Evolutionary conservation across 192 early-diverging fungal species (phyloP), one percentile per base, ranked within the genome.

Genomic region (Backusella tuberculispora): DNA sequence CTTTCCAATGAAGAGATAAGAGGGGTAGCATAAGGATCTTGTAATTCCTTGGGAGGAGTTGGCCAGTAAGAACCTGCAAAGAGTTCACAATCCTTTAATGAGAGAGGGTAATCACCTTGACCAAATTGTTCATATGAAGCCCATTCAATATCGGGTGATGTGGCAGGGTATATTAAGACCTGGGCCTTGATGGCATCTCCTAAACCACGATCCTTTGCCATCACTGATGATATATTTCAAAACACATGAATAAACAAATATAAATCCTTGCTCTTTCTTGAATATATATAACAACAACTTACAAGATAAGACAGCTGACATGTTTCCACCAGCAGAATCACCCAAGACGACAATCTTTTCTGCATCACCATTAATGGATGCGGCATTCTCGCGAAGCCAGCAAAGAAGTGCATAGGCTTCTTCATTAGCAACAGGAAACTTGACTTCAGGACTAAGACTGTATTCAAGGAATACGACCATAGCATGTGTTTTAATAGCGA

Each of bases 291-390:
- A 56, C 12, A 24, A 19, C n/a, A 67, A 67, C 66, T 67, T 67
- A 67, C 66, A 21, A 13, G 66, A 43, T 43, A 67, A 38, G 19
- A 67, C 66, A 8, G 66, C 41, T 5, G 66, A 38, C 66, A 67
- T 77, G 43, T 77, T 77, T 43, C 76, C 76, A 38, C 76, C 76
- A 9, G 65, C 76, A 47, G 69, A 72, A 26, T 77, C 76, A 40
- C 76, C 76, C 17, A 63, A 71, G 14, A 73, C 26, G 26, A 66
- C 76, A 6, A 77, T 53, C 15, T 63, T 21, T 19, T 46, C 46
- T n/a, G 40, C 47, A 38, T 77, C 44, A 1, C 72, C 42, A 2
- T 77, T 65, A 2, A 71, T 69, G 26, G 47, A 43, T 26, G 19
- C 38, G 4, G 53, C 70, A 5, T 72, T 56, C 14, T 73, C 60